These are phyloP conservation scores for Mortierella sp. DNA, from an alignment of 371 early-diverging fungal species.

Conservation along the genomic window DNA sequence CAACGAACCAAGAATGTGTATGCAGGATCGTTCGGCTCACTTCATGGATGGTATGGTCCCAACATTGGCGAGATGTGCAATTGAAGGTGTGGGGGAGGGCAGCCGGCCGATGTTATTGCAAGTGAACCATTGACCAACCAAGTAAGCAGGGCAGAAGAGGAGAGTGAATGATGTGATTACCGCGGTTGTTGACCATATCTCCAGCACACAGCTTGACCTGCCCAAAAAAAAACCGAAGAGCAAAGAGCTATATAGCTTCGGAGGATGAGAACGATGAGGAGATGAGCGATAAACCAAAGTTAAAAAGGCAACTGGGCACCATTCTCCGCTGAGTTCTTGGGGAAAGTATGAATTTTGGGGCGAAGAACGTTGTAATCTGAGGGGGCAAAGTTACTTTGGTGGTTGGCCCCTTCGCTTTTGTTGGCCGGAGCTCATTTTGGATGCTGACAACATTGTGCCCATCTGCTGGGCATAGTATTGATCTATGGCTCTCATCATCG, in stretches of 20 bases:
- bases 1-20: neutral
- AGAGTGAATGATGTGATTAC: neutral
- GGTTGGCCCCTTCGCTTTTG: slow-evolving; percentile 1
- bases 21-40: neutral
- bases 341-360: slow-evolving; percentile 1
- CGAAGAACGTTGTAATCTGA: neutral
- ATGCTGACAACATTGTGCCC: no score
- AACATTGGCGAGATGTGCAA: neutral
- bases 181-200: neutral
- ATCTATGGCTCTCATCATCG: no score
- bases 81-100: no score
- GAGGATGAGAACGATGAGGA: neutral
- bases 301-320: neutral
- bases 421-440: neutral
- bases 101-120: no score
- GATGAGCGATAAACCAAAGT: neutral
- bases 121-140: neutral
- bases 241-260: neutral
- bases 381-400: neutral
- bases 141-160: neutral
- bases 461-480: no score
- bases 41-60: neutral
- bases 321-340: neutral
- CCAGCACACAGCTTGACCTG: neutral
- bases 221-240: neutral